Conservation (phyloP, 2,329 filamentous ascomycete genomes). For the Blumeriella jaapii region DNA sequence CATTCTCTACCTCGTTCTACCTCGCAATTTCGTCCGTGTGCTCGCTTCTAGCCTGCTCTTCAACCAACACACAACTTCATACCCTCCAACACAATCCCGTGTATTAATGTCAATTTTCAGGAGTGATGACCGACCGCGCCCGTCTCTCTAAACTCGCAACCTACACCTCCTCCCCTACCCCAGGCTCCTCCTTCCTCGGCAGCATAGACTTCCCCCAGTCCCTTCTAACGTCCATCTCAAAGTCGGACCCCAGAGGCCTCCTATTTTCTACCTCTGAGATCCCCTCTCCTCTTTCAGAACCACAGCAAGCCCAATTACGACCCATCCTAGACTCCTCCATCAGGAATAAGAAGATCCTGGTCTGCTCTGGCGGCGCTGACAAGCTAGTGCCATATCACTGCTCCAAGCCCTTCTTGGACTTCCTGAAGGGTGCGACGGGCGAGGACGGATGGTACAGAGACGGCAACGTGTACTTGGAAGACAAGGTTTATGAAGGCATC, state of each 20-base stretch:
- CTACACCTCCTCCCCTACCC: slow-evolving; percentile 42
- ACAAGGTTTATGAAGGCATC: slow-evolving; percentile 55
- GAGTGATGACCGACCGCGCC: slow-evolving; percentile 70
- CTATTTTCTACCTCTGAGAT: slow-evolving; percentile 45
- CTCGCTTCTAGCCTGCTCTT: neutral
- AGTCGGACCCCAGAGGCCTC: slow-evolving; percentile 64
- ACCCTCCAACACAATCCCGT: slow-evolving; percentile 3
- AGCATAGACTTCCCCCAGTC: slow-evolving; percentile 64
- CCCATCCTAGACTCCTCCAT: slow-evolving; percentile 38
- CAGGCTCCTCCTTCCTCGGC: slow-evolving; percentile 57
- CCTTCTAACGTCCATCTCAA: slow-evolving; percentile 50
- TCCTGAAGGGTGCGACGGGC: slow-evolving; percentile 43
- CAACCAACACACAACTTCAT: neutral
- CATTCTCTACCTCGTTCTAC: too few relatives aligned
- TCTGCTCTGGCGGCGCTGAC: slow-evolving; percentile 55
- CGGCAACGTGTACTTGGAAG: slow-evolving; percentile 44
- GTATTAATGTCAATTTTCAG: slow-evolving; percentile 8
- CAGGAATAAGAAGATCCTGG: slow-evolving; percentile 50
- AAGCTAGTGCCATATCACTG: slow-evolving; percentile 59
- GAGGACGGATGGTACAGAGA: slow-evolving; percentile 39
- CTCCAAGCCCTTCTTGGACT: slow-evolving; percentile 46
- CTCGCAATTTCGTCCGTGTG: too few relatives aligned
- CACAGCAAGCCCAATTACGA: slow-evolving; percentile 34
- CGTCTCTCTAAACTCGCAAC: slow-evolving; percentile 52
- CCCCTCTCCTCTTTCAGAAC: slow-evolving; percentile 18